Conservation (phyloP, 768 basidiomycete species). For the Rhizopogon vinicolor region DNA sequence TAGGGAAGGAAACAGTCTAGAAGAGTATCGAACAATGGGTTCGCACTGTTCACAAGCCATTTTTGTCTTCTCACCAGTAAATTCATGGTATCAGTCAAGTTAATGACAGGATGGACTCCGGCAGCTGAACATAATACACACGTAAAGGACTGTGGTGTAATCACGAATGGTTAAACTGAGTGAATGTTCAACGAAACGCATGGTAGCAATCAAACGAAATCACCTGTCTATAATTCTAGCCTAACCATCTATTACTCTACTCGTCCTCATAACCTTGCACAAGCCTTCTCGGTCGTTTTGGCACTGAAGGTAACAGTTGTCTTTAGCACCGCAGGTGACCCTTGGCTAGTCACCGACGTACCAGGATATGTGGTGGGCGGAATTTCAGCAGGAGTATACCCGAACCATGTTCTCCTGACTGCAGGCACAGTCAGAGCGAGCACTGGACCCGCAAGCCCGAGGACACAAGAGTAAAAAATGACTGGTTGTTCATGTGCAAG, state of each 20-base stretch:
- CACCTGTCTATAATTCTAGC: constrained; percentile 6
- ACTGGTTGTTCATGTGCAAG: constrained; percentile 89
- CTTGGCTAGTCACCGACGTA: constrained; percentile 33
- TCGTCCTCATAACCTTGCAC: constrained; percentile 76
- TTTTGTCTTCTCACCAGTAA: neutral
- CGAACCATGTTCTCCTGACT: constrained; percentile 62
- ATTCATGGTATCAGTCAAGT: neutral
- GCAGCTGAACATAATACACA: neutral
- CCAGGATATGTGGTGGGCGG: constrained; percentile 78
- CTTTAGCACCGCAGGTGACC: neutral
- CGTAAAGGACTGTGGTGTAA: neutral
- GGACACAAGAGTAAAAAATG: constrained; percentile 79
- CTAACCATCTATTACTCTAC: constrained; percentile 9
- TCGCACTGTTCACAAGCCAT: neutral
- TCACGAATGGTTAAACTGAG: neutral
- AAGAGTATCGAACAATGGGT: neutral
- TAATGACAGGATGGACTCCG: neutral
- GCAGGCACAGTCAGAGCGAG: constrained; percentile 76
- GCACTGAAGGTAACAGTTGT: constrained; percentile 39
- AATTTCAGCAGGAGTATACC: constrained; percentile 63
- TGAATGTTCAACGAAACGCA: neutral
- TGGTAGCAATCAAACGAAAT: neutral
- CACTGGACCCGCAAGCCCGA: constrained; percentile 74
- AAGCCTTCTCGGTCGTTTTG: constrained; percentile 62
- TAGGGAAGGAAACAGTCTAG: too few relatives aligned